Evolutionary conservation across 345 rosid species (phyloP).

Genomic region (Lumnitzera littorea): DNA sequence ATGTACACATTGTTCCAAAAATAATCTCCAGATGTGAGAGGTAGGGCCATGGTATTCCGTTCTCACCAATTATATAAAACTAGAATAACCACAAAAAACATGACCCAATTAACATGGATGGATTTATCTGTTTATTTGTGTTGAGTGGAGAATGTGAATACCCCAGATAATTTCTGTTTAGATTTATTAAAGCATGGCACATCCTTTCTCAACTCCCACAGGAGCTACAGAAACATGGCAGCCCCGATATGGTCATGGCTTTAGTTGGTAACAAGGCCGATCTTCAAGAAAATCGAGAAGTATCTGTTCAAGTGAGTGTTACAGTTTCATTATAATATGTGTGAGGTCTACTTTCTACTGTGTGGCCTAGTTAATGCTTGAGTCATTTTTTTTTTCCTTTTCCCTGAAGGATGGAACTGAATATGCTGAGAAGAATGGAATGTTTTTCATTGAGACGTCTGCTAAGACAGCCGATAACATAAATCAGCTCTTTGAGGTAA

Average conservation of each 20-base stretch:
- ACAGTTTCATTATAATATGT: background rate
- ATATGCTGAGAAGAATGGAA: constrained; percentile 92
- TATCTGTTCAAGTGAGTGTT: constrained; percentile 52
- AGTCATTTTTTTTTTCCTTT: constrained; percentile 2
- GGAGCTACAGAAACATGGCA: constrained; percentile 98
- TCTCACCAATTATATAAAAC: too few species aligned
- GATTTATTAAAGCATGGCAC: background rate
- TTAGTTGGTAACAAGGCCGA: constrained; percentile 98
- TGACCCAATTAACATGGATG: too few species aligned
- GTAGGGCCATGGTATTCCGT: too few species aligned
- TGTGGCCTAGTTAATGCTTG: too few species aligned
- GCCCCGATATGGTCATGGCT: constrained; percentile 92
- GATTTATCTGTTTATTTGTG: too few species aligned
- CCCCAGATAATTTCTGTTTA: background rate
- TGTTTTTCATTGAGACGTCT: constrained; percentile 97
- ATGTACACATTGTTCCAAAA: too few species aligned
- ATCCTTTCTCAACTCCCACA: constrained; percentile 22
- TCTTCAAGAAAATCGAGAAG: constrained; percentile 82
- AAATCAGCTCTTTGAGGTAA: constrained; percentile 82
- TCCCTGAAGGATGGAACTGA: constrained; percentile 71
- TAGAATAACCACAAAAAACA: too few species aligned
- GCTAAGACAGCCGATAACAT: constrained; percentile 98
- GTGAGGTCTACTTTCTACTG: too few species aligned
- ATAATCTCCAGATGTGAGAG: too few species aligned
- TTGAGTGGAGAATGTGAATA: too few species aligned